Evolutionary conservation across 2,329 filamentous ascomycete genomes (phyloP), one percentile per base, ranked within the genome.

Genomic region (Rhynchosporium graminicola): DNA sequence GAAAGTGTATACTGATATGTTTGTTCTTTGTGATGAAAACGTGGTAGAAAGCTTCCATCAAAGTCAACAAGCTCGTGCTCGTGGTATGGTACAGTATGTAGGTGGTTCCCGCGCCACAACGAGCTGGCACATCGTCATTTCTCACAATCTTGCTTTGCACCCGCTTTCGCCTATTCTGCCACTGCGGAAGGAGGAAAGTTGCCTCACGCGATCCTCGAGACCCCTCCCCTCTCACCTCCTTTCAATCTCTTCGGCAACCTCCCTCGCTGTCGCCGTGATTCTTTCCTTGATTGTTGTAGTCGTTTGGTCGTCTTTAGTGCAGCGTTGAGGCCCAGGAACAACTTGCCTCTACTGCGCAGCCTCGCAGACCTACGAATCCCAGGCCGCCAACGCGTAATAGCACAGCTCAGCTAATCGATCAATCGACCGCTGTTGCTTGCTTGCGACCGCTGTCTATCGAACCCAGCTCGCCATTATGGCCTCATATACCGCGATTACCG

Each of bases 401-500:
- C 48, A 52, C 4, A 52, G 15, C 48, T 13, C 33, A 20, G 12
- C 29, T 29, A n/a, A 51, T 15, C 48, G 20, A 43, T 42, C 52
- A 56, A 26, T 12, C 38, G 52, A 42, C 42, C 38, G 38, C 52
- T 42, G 42, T 33, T 29, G 52, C 38, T 56, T 56, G 52, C 42
- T 42, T 50, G 46, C 57, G 40, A 52, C 58, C 50, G 47, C 52
- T 54, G 51, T 42, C 33, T 29, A 10, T 56, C 46, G 26, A 63
- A 52, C 52, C 55, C 47, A 33, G 20, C 36, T 50, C 36, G 33
- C 51, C 56, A 61, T 62, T 28, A 72, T 71, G 70, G 55, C 38
- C 45, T 67, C 69, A 55, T 70, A 68, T 60, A 55, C 62, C n/a
- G 28, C 61, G 26, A 46, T 64, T 46, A 62, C 62, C 60, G 63